Evolutionary conservation across 352 stramenopile genomes (phyloP).

Genomic region (Nothophytophthora sp.): DNA sequence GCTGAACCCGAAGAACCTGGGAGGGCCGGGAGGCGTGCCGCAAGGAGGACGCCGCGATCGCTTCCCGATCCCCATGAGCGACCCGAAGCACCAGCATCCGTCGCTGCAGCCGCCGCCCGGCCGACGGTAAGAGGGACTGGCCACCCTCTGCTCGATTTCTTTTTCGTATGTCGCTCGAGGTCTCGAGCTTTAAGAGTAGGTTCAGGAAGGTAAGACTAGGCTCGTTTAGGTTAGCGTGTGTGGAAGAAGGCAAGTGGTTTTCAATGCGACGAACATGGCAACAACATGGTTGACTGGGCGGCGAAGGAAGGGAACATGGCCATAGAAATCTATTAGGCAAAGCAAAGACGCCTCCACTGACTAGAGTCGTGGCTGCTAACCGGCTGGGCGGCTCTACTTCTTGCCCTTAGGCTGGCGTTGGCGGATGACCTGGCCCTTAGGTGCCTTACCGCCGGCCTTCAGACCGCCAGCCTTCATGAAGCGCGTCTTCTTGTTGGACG

Average conservation of each 20-base stretch:
- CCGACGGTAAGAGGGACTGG: constrained; percentile 56
- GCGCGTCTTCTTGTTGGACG: constrained; percentile 65
- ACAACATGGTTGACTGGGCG: constrained; percentile 11
- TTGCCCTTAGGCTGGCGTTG: constrained; percentile 58
- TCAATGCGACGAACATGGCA: constrained; percentile 28
- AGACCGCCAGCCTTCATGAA: too few relatives aligned
- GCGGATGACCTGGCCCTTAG: constrained; percentile 64
- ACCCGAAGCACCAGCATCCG: constrained; percentile 71
- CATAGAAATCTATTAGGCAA: constrained; percentile 31
- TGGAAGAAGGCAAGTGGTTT: constrained; percentile 35
- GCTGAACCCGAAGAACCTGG: constrained; percentile 76
- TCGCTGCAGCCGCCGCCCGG: constrained; percentile 69
- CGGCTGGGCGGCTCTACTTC: constrained; percentile 17
- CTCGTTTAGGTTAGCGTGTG: constrained; percentile 37
- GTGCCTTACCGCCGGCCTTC: constrained; percentile 27
- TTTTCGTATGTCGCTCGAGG: constrained; percentile 27
- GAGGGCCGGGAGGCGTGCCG: constrained; percentile 39
- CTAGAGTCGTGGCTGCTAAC: too few relatives aligned
- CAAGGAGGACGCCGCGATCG: constrained; percentile 57
- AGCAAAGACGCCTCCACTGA: too few relatives aligned
- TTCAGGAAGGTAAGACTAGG: constrained; percentile 28
- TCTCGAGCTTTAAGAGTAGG: constrained; percentile 28
- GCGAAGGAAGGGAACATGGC: constrained; percentile 1
- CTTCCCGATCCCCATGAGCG: constrained; percentile 74
- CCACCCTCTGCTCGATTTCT: constrained; percentile 33